Conservation (phyloP, 306 rosid species). For the Nissolia schottii region DNA sequence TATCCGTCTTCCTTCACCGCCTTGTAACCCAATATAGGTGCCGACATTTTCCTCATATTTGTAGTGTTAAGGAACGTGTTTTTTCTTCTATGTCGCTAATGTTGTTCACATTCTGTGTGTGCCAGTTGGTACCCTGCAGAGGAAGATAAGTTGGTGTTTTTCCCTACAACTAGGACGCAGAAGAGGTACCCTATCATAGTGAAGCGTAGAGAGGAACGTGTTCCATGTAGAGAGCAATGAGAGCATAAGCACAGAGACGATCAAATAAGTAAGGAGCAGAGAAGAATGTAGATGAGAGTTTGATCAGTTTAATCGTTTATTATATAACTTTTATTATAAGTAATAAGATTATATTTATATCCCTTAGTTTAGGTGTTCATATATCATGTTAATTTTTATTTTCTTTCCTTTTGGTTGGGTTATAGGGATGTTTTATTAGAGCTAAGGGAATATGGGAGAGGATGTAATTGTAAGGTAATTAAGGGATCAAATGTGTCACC, state of each 20-base stretch:
- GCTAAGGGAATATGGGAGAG: not conserved
- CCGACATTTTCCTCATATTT: not conserved
- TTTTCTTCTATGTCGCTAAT: not conserved
- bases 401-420: not conserved
- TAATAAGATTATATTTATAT: slow-evolving; percentile 1
- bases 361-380: not conserved
- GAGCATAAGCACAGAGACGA: not conserved
- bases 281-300: slow-evolving; percentile 26
- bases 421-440: not conserved
- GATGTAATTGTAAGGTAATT: not conserved
- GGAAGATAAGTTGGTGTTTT: slow-evolving; percentile 87
- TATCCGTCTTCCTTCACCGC: slow-evolving; percentile 89
- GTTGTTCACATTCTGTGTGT: not conserved
- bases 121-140: slow-evolving; percentile 91
- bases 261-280: not conserved
- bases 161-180: slow-evolving; percentile 93
- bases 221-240: not conserved
- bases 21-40: slow-evolving; percentile 77
- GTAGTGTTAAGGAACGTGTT: not conserved
- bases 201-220: slow-evolving; percentile 34
- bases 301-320: not conserved
- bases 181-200: slow-evolving; percentile 81
- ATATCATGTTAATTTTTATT: not conserved
- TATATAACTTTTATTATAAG: not conserved
- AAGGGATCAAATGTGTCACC: not conserved